Evolutionary conservation across 768 basidiomycete genomes (phyloP).

Genomic region (Mycena pura): DNA sequence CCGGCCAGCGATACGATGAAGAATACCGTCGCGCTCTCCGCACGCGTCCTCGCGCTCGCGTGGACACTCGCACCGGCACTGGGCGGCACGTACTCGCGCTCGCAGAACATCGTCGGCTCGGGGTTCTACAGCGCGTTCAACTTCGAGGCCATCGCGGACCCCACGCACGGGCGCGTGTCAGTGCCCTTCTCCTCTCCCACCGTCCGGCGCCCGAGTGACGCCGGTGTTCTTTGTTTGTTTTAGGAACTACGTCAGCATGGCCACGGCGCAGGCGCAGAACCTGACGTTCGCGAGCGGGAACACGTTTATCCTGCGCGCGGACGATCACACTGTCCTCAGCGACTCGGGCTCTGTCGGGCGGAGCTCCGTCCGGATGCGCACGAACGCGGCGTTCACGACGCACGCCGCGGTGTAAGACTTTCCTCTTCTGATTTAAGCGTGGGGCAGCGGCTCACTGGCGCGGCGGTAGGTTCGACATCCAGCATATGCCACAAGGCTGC

Average conservation of each 20-base stretch:
- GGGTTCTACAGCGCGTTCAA: conserved; percentile 58
- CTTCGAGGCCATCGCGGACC: conserved; percentile 58
- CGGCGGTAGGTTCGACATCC: conserved; percentile 44
- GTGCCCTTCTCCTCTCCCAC: conserved; percentile 24
- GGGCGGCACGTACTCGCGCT: conserved; percentile 48
- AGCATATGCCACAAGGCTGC: conserved; percentile 64
- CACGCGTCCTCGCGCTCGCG: not conserved
- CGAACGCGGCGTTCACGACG: conserved; percentile 56
- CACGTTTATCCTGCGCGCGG: conserved; percentile 61
- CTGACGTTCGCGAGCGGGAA: conserved; percentile 57
- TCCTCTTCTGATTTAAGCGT: not conserved
- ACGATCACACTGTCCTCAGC: conserved; percentile 50
- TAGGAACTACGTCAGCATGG: conserved; percentile 49
- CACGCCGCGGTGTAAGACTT: conserved; percentile 59
- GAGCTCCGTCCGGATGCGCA: conserved; percentile 59
- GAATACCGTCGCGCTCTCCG: not conserved
- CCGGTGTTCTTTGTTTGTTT: not conserved
- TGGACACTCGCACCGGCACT: conserved; percentile 24
- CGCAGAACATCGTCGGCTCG: conserved; percentile 49
- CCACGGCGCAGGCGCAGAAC: conserved; percentile 52
- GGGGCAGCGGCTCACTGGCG: conserved; percentile 39
- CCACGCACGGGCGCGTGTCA: conserved; percentile 68
- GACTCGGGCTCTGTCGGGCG: conserved; percentile 55
- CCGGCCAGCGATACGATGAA: too few species aligned
- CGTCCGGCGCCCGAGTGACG: too few species aligned